Percentiles rank a stretch among this genome's conserved stretches.
Evolutionary conservation across 257 asterid genomes (phyloP).

Genomic region (Nicotiana otophora): DNA sequence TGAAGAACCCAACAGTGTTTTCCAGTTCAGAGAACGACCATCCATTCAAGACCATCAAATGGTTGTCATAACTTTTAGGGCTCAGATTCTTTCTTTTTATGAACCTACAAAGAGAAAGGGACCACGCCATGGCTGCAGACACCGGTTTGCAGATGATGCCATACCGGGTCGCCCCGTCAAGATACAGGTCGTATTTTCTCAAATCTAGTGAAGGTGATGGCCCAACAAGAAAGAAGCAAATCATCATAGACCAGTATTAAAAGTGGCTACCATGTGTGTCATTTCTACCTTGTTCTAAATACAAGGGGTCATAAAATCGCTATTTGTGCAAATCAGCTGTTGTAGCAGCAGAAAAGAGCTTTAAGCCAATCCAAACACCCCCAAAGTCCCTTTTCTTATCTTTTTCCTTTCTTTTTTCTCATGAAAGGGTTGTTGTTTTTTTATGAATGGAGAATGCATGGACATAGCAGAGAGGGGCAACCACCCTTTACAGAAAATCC

Average conservation of each 20-base stretch:
- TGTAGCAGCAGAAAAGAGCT: not conserved
- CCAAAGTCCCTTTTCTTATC: not conserved
- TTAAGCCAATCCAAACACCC: not conserved
- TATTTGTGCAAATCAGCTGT: not conserved
- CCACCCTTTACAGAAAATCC: not conserved
- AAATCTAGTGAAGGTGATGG: not conserved
- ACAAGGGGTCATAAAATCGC: not conserved
- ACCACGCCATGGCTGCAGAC: conserved; percentile 11
- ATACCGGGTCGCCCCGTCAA: not conserved
- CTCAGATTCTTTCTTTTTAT: not conserved
- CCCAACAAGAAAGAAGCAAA: not conserved
- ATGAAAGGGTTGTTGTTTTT: too few species aligned
- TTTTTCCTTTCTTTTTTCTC: too few species aligned
- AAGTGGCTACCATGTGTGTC: too few species aligned
- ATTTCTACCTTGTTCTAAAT: too few species aligned
- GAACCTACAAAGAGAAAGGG: not conserved
- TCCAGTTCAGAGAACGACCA: not conserved
- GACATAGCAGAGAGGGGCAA: not conserved
- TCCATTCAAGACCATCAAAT: not conserved
- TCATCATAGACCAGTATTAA: conserved; percentile 15
- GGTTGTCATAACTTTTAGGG: not conserved
- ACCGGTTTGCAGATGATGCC: not conserved
- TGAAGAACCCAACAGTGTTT: not conserved
- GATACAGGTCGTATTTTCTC: not conserved
- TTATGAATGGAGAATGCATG: not conserved